Conservation (phyloP, 1,284 basidiomycete genomes). For the Paramarasmius palmivorus region DNA sequence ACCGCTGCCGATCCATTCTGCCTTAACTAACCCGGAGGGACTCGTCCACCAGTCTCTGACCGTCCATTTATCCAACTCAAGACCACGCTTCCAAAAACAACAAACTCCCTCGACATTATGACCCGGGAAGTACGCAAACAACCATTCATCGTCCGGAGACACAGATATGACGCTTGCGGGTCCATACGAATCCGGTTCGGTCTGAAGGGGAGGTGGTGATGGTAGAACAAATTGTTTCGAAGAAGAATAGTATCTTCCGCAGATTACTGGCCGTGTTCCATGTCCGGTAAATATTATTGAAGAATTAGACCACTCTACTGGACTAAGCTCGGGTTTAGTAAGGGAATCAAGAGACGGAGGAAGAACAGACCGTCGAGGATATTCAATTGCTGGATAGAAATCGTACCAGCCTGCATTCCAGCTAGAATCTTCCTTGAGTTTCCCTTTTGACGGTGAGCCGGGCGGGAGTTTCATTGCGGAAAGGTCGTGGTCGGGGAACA, state of each 20-base stretch:
- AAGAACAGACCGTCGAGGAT: slow-evolving; percentile 45
- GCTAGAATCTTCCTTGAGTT: slow-evolving; percentile 50
- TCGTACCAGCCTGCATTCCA: slow-evolving; percentile 77
- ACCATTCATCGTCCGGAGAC: slow-evolving; percentile 56
- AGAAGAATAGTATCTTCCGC: slow-evolving; percentile 69
- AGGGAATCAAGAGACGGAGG: slow-evolving; percentile 4
- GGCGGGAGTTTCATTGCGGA: slow-evolving; percentile 27
- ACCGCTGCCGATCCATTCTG: slow-evolving; percentile 58
- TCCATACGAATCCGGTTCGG: slow-evolving; percentile 48
- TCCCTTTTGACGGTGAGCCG: slow-evolving; percentile 53
- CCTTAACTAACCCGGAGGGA: slow-evolving; percentile 53
- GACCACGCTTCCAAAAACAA: slow-evolving; percentile 64
- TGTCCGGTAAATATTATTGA: slow-evolving; percentile 70
- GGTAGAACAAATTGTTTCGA: slow-evolving; percentile 61
- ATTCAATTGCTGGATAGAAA: slow-evolving; percentile 58
- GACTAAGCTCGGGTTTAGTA: slow-evolving; percentile 39
- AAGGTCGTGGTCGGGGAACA: slow-evolving; percentile 13
- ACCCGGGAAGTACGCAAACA: slow-evolving; percentile 77
- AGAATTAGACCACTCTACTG: slow-evolving; percentile 67
- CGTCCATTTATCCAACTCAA: slow-evolving; percentile 60
- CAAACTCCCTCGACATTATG: slow-evolving; percentile 52
- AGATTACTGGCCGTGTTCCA: slow-evolving; percentile 54
- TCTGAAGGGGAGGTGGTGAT: slow-evolving; percentile 48
- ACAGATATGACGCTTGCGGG: slow-evolving; percentile 64
- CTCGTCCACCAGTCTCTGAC: slow-evolving; percentile 60